These are phyloP conservation scores for Bisporella sp. DNA, from an alignment of 2,329 filamentous ascomycete genomes.

Conservation along the genomic window DNA sequence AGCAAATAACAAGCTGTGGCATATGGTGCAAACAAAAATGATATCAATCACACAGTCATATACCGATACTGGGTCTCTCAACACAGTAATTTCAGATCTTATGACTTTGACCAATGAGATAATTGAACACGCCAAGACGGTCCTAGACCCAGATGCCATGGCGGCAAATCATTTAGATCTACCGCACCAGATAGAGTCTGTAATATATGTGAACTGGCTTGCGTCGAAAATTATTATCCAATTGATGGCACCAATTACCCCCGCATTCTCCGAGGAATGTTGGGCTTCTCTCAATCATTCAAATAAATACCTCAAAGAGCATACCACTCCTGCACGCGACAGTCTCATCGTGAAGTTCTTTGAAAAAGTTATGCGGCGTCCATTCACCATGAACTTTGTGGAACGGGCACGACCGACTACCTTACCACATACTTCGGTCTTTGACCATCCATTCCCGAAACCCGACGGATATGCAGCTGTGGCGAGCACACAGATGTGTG, in stretches of 20 bases:
- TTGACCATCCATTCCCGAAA: constrained; percentile 49
- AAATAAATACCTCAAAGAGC: not conserved
- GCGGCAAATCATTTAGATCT: not conserved
- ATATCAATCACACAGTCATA: constrained; percentile 61
- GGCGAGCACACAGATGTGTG: constrained; percentile 46
- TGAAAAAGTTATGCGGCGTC: not conserved
- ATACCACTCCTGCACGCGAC: not conserved
- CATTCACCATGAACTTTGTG: not conserved
- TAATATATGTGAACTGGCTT: constrained; percentile 25
- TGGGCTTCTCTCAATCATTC: constrained; percentile 52
- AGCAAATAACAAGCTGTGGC: constrained; percentile 42
- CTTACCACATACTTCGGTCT: constrained; percentile 27
- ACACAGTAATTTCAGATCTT: constrained; percentile 76
- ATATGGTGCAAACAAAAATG: constrained; percentile 61
- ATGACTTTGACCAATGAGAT: constrained; percentile 74
- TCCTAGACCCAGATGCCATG: constrained; percentile 18
- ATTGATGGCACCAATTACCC: constrained; percentile 73
- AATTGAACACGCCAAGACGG: constrained; percentile 31
- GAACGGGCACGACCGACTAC: not conserved
- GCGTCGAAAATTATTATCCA: constrained; percentile 48
- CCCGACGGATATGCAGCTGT: constrained; percentile 35
- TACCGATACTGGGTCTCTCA: constrained; percentile 66
- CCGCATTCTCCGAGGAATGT: constrained; percentile 74
- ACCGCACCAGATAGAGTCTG: not conserved
- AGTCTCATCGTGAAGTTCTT: not conserved